Evolutionary conservation across 1,139 yeast genomes (phyloP).

Genomic region (Yamadazyma jaroonii): DNA sequence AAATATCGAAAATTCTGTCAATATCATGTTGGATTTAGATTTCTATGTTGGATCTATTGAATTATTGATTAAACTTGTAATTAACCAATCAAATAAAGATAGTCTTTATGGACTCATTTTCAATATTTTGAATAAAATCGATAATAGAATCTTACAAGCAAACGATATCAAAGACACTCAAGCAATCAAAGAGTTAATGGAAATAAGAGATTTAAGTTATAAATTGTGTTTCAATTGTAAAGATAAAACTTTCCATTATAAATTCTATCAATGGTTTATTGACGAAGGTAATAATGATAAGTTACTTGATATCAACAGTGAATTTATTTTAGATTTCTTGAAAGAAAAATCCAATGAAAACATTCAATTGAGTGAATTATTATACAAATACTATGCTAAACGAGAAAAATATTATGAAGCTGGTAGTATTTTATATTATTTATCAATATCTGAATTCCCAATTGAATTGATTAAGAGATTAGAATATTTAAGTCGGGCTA

Average conservation of each 20-base stretch:
- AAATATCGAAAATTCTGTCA: constrained; percentile 76
- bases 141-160: constrained; percentile 58
- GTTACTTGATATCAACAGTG: constrained; percentile 75
- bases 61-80: constrained; percentile 62
- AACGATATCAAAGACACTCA: constrained; percentile 39
- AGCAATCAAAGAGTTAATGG: constrained; percentile 51
- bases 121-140: constrained; percentile 68
- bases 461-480: constrained; percentile 71
- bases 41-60: constrained; percentile 86
- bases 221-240: constrained; percentile 67
- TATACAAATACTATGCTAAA: constrained; percentile 89
- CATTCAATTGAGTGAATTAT: constrained; percentile 70
- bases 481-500: constrained; percentile 87
- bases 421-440: constrained; percentile 72
- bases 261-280: constrained; percentile 91
- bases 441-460: constrained; percentile 73
- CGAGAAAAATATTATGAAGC: constrained; percentile 78
- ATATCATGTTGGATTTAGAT: constrained; percentile 72
- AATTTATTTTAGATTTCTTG: constrained; percentile 74
- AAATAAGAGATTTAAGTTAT: constrained; percentile 70
- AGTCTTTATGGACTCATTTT: constrained; percentile 73
- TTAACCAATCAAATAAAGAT: constrained; percentile 15
- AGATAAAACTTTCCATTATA: constrained; percentile 85
- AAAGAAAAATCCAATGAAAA: constrained; percentile 68
- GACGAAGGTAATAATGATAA: constrained; percentile 74